phyloP scores from a whole-genome alignment of 2,329 filamentous ascomycete genomes.

The Ascochyta clinopodiicola region DNA sequence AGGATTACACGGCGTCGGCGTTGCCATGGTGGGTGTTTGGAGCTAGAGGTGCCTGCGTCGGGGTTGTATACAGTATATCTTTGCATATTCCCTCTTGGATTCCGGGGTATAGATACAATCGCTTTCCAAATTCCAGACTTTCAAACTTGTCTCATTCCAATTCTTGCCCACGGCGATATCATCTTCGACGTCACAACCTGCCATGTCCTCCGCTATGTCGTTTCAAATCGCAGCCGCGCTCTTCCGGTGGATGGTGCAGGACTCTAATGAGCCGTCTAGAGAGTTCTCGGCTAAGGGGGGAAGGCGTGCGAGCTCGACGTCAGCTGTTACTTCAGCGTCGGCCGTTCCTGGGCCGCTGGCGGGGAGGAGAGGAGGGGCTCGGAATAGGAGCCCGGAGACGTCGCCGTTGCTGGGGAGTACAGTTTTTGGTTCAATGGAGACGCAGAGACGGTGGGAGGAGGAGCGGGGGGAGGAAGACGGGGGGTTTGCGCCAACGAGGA shows the following conservation, averaged over 20 bases:
- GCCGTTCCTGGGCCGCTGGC: background rate
- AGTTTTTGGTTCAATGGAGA: background rate
- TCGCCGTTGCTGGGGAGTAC: background rate
- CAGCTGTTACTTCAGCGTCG: background rate
- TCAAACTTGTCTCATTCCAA: no score
- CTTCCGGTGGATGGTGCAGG: constrained; percentile 6
- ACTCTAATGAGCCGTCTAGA: background rate
- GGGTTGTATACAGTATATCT: no score
- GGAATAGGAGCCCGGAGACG: background rate
- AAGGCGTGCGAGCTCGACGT: background rate
- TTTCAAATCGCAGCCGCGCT: constrained; percentile 9
- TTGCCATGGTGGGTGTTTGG: no score
- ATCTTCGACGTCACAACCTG: no score
- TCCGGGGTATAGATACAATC: no score
- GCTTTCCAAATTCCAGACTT: no score
- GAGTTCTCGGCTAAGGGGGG: background rate
- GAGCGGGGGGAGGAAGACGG: background rate
- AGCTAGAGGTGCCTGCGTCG: no score
- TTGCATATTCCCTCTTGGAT: no score
- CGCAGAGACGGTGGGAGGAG: background rate
- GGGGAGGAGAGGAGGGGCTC: background rate
- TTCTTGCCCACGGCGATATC: no score
- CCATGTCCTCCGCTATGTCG: constrained; percentile 12
- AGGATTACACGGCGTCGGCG: no score
- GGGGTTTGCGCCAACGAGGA: background rate